These are phyloP conservation scores for Aureobasidium sp. DNA, from an alignment of 2,329 filamentous ascomycete species.

Conservation along the genomic window DNA sequence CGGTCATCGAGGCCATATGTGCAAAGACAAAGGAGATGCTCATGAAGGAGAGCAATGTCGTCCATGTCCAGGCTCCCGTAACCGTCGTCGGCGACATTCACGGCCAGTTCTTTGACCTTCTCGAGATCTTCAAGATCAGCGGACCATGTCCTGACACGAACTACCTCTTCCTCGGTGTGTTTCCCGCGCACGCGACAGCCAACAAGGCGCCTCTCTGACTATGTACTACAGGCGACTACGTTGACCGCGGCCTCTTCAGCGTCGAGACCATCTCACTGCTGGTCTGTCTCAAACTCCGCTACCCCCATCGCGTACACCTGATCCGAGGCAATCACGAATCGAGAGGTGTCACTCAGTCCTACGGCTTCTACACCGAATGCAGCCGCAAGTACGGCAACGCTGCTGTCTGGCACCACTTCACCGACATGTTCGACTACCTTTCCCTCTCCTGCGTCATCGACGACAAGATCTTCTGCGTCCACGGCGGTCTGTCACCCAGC, in stretches of 20 bases:
- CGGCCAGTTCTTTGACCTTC: constrained; percentile 97
- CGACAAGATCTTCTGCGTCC: constrained; percentile 97
- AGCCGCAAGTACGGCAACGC: constrained; percentile 96
- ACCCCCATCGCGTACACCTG: constrained; percentile 88
- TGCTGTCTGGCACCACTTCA: constrained; percentile 99
- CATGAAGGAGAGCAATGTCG: constrained; percentile 99
- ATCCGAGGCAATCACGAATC: constrained; percentile 80
- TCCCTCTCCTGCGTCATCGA: constrained; percentile 97
- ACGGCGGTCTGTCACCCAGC: constrained; percentile 63
- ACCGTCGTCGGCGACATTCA: constrained; percentile 98
- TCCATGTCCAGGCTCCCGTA: constrained; percentile 89
- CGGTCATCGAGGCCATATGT: constrained; percentile 97
- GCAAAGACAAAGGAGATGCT: constrained; percentile 97
- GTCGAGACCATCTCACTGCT: constrained; percentile 98
- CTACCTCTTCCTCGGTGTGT: constrained; percentile 84
- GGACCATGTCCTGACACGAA: constrained; percentile 97
- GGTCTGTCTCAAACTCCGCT: constrained; percentile 93
- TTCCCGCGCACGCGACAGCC: constrained; percentile 11
- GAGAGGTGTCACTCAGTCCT: constrained; percentile 93
- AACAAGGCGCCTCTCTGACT: not conserved
- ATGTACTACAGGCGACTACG: constrained; percentile 64
- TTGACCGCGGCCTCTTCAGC: constrained; percentile 96
- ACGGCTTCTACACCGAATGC: constrained; percentile 98
- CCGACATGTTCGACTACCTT: constrained; percentile 99
- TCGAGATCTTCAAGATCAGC: constrained; percentile 98